phyloP scores from a whole-genome alignment of 2,329 filamentous ascomycete genomes.

The Xylaria sp. region DNA sequence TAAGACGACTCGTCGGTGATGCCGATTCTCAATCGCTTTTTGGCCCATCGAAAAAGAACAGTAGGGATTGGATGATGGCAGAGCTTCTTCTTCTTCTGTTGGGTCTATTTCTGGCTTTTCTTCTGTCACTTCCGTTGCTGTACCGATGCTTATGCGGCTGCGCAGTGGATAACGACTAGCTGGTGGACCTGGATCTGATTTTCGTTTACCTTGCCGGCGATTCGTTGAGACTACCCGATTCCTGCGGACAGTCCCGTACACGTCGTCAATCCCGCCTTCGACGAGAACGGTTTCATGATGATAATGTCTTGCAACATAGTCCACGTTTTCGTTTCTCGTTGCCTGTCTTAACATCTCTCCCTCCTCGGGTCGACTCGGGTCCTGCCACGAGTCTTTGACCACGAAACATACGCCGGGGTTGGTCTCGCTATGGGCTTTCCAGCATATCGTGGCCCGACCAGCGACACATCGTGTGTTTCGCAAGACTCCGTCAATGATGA shows the following conservation, averaged over 20 bases:
- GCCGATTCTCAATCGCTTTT: slow-evolving; percentile 27
- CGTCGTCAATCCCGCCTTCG: slow-evolving; percentile 31
- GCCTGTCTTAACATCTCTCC: slow-evolving; percentile 36
- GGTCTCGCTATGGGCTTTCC: slow-evolving; percentile 38
- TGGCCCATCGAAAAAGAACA: background rate
- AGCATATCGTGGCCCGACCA: slow-evolving; percentile 39
- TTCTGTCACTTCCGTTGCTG: background rate
- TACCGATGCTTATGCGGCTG: background rate
- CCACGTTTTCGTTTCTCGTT: slow-evolving; percentile 31
- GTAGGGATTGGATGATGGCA: background rate
- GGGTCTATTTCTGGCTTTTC: background rate
- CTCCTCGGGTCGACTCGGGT: slow-evolving; percentile 38
- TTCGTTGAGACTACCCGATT: slow-evolving; percentile 32
- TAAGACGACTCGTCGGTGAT: slow-evolving; percentile 37
- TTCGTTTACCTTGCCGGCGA: background rate
- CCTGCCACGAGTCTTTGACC: slow-evolving; percentile 45
- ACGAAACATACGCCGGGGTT: slow-evolving; percentile 34
- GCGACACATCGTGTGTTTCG: slow-evolving; percentile 31
- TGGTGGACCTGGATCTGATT: background rate
- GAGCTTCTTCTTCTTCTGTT: background rate
- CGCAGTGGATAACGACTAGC: background rate
- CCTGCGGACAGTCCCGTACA: slow-evolving; percentile 31
- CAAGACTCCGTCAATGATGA: slow-evolving; percentile 38
- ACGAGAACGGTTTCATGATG: slow-evolving; percentile 38
- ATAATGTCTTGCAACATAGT: slow-evolving; percentile 40